Base-by-base conservation (phyloP, 257 asterid species). In the Scutellaria minor region DNA sequence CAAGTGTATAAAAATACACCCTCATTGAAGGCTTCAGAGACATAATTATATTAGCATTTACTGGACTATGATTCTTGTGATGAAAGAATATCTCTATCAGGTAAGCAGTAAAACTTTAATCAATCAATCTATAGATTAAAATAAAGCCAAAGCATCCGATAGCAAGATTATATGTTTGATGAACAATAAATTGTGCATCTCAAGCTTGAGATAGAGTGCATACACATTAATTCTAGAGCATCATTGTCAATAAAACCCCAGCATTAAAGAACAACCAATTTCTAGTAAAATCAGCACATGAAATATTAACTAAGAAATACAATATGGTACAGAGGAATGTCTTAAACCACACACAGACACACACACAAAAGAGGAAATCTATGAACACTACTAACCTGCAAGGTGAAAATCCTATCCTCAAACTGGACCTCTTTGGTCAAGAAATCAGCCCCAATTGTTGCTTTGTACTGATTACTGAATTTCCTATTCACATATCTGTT, bases 371-470 rank as follows among this genome's bases (percentile, higher is more conserved):
- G 11, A n/a, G 37, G 0, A 31, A 64, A 48, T 5, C 9, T n/a
- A 24, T 20, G 48, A 59, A 53, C 52, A 57, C 71, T 44, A 40
- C 71, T 44, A 40, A 84, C 88, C 84, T 81, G 86, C 75, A 84
- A 79, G n/a, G 84, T 84, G 66, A 81, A 84, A 45, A 84, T 64
- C 77, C 86, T 74, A 24, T 84, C 86, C 73, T 84, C 86, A 79
- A 84, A 81, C 11, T 84, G 85, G 55, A 84, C 78, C 71, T 84
- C 88, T 68, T 84, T 84, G 10, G 84, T 81, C 66, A 84, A 54
- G 78, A 81, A 81, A 81, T 81, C 85, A 55, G 84, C 88, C 7
- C 84, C 85, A 59, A 81, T 84, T 9, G 86, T 84, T 13, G 88
- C 86, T 59, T 84, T 81, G 62, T 84, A 84, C 77, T 84, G 86